These are phyloP conservation scores for Leersia perrieri DNA, from an alignment of 176 grass and related monocot species.

Conservation along the genomic window DNA sequence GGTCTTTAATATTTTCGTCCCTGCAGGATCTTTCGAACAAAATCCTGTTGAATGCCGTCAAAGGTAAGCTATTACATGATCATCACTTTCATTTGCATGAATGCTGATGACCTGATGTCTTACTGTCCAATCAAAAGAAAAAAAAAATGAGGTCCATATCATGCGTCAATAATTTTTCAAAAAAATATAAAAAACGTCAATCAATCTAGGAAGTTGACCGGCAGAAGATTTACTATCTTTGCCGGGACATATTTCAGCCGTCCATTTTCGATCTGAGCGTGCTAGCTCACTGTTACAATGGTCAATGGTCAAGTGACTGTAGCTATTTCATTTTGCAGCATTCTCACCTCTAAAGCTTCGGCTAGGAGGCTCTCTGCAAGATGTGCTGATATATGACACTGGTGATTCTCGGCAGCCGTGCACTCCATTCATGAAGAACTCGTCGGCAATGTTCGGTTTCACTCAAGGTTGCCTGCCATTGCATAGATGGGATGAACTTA, in stretches of 20 bases:
- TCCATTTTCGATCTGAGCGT: not conserved
- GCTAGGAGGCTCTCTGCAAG: constrained; percentile 85
- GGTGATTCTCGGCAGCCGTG: constrained; percentile 42
- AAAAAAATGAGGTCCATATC: not conserved
- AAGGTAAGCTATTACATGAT: constrained; percentile 49
- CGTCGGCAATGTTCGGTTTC: constrained; percentile 79
- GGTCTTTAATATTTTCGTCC: constrained; percentile 45
- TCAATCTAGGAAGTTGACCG: not conserved
- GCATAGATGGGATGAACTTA: constrained; percentile 95
- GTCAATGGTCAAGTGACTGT: not conserved
- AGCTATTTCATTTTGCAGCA: constrained; percentile 39
- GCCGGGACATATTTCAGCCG: not conserved
- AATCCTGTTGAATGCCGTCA: constrained; percentile 85
- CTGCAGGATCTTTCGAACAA: constrained; percentile 87
- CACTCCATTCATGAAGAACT: constrained; percentile 58
- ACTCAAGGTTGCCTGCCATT: constrained; percentile 66
- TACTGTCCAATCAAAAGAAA: not conserved
- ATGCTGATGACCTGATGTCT: not conserved
- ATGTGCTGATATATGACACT: constrained; percentile 64
- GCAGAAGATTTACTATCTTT: not conserved
- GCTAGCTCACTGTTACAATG: not conserved
- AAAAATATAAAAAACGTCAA: not conserved
- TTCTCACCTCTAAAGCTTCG: constrained; percentile 90
- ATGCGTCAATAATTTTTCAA: not conserved
- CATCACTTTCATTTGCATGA: constrained; percentile 31